Evolutionary conservation across 164 flowering plant genomes (phyloP).

Genomic region (Stephania japonica): DNA sequence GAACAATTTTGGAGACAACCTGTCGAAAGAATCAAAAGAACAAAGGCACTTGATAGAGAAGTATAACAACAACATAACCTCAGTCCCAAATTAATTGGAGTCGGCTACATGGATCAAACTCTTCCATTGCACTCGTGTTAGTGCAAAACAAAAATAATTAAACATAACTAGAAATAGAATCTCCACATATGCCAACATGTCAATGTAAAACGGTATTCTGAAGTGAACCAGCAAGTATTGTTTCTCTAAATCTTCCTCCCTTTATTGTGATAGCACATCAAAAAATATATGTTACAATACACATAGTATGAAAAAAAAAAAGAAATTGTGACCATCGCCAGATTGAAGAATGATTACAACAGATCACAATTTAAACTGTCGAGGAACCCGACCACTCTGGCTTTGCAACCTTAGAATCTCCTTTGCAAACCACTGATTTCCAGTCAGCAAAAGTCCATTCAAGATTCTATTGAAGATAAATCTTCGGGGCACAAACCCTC

Average conservation of each 20-base stretch:
- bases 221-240: not conserved
- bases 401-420: constrained; percentile 72
- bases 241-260: not conserved
- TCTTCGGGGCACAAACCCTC: constrained; percentile 72
- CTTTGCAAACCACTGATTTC: constrained; percentile 76
- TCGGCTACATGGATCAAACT: too few relatives aligned
- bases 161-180: not conserved
- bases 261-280: not conserved
- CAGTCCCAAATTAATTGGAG: too few relatives aligned
- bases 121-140: too few relatives aligned
- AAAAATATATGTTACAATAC: not conserved
- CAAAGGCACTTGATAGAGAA: not conserved
- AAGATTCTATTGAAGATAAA: constrained; percentile 66
- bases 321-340: not conserved
- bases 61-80: too few relatives aligned
- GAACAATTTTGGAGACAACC: not conserved
- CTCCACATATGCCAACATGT: not conserved
- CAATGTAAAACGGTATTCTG: not conserved
- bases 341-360: not conserved
- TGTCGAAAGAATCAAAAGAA: not conserved
- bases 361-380: constrained; percentile 48
- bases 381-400: constrained; percentile 50
- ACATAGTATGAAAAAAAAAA: not conserved
- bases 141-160: not conserved
- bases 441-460: constrained; percentile 78